A percentile compares a stretch with the other conserved stretches of the same genome.
Conservation (phyloP, 331 rosid species). For the Cydonia oblonga region DNA sequence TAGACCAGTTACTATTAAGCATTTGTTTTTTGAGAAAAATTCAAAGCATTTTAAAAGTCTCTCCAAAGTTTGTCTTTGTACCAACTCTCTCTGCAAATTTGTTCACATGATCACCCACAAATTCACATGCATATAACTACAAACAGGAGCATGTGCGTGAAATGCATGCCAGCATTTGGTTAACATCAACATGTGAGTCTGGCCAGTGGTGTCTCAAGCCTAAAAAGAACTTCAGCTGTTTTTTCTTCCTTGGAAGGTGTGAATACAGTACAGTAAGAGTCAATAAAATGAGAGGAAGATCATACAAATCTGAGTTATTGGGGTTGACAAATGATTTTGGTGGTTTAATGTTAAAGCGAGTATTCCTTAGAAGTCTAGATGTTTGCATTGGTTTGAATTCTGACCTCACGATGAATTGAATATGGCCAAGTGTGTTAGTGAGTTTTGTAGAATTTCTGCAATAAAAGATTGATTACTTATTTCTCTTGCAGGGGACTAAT, state of each 20-base stretch:
- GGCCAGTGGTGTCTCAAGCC: not conserved
- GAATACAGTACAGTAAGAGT: not conserved
- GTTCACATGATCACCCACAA: not conserved
- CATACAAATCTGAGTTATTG: not conserved
- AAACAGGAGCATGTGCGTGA: not conserved
- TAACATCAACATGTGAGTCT: too few relatives aligned
- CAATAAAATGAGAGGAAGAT: not conserved
- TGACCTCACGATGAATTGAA: not conserved
- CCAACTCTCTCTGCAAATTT: too few relatives aligned
- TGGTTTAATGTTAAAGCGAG: not conserved
- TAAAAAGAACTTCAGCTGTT: not conserved
- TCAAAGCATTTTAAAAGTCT: too few relatives aligned
- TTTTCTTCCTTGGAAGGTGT: not conserved
- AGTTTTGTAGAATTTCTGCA: not conserved
- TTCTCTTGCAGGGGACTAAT: conserved; percentile 68
- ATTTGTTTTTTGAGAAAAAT: too few relatives aligned
- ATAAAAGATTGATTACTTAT: not conserved
- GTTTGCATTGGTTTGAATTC: not conserved
- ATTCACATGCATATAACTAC: not conserved
- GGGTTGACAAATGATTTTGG: not conserved
- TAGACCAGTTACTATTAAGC: too few relatives aligned
- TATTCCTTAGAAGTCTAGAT: not conserved
- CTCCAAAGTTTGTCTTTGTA: too few relatives aligned
- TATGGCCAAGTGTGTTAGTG: not conserved
- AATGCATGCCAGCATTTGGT: not conserved